A percentile compares a stretch with the other conserved stretches of the same genome.
Conservation (phyloP, 2,329 filamentous ascomycete genomes). For the Thielaviopsis populi region DNA sequence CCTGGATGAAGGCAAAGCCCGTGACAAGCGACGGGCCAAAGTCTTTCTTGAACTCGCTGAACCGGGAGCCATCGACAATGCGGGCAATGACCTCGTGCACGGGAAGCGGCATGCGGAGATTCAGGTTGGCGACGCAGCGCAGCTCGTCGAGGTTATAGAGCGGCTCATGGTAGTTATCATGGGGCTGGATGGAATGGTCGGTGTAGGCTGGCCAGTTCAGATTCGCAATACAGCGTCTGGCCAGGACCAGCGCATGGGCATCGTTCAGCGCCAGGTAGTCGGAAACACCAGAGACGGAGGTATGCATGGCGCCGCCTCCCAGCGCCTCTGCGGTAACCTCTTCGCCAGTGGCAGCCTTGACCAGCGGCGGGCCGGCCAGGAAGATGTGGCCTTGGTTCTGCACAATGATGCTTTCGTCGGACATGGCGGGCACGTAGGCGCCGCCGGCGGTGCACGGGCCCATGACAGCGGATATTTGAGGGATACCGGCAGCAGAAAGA, state of each 20-base stretch:
- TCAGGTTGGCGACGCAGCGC: slow-evolving; percentile 76
- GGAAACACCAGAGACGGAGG: slow-evolving; percentile 78
- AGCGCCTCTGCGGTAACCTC: slow-evolving; percentile 81
- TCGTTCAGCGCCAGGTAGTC: slow-evolving; percentile 94
- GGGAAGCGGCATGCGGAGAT: slow-evolving; percentile 70
- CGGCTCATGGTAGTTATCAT: slow-evolving; percentile 49
- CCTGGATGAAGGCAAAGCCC: slow-evolving; percentile 79
- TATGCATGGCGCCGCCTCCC: slow-evolving; percentile 79
- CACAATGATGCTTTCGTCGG: slow-evolving; percentile 93
- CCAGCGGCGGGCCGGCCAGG: slow-evolving; percentile 80
- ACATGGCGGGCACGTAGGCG: slow-evolving; percentile 94
- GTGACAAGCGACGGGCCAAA: slow-evolving; percentile 85
- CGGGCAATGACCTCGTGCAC: slow-evolving; percentile 85
- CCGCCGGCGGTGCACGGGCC: slow-evolving; percentile 91
- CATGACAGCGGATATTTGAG: slow-evolving; percentile 92
- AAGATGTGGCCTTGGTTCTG: slow-evolving; percentile 95
- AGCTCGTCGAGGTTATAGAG: slow-evolving; percentile 68
- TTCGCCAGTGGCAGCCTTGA: slow-evolving; percentile 92
- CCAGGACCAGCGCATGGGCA: slow-evolving; percentile 76
- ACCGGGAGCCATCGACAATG: slow-evolving; percentile 78
- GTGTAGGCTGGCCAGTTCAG: slow-evolving; percentile 58
- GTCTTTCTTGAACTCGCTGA: slow-evolving; percentile 86
- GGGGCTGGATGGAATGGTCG: not conserved
- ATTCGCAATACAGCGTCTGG: slow-evolving; percentile 69
- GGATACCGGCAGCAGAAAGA: slow-evolving; percentile 79